Percentiles rank a stretch among this genome's conserved stretches.
Evolutionary conservation across 306 rosid species (phyloP).

Genomic region (Vicia sativa): DNA sequence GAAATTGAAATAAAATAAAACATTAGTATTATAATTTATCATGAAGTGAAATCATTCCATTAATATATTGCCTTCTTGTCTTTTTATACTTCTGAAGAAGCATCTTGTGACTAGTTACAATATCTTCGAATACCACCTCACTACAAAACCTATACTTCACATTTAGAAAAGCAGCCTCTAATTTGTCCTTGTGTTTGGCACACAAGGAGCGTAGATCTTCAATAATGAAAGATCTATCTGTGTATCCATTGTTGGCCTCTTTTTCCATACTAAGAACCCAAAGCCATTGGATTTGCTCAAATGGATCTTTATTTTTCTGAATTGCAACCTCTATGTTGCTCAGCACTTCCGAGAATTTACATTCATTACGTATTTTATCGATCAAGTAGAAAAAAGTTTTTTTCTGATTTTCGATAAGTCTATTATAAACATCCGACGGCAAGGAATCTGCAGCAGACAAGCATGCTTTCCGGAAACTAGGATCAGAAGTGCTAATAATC

Average conservation of each 20-base stretch:
- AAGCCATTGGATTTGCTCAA: constrained; percentile 68
- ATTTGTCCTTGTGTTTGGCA: constrained; percentile 46
- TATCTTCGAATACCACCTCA: constrained; percentile 63
- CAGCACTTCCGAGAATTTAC: constrained; percentile 58
- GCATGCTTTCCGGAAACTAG: constrained; percentile 75
- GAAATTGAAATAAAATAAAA: constrained; percentile 6
- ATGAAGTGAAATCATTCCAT: constrained; percentile 81
- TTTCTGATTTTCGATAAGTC: constrained; percentile 54
- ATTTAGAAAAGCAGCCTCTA: constrained; percentile 56
- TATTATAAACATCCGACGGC: constrained; percentile 42
- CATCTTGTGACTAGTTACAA: constrained; percentile 49
- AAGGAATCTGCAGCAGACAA: constrained; percentile 57
- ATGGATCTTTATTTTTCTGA: constrained; percentile 67
- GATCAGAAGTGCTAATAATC: constrained; percentile 55
- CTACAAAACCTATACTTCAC: constrained; percentile 68
- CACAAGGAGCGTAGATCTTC: constrained; percentile 44
- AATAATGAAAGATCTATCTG: constrained; percentile 42
- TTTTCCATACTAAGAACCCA: constrained; percentile 43
- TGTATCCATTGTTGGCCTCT: constrained; percentile 39
- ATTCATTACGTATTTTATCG: constrained; percentile 52
- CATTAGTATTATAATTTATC: constrained; percentile 42
- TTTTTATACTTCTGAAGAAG: constrained; percentile 66
- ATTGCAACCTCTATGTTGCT: constrained; percentile 52
- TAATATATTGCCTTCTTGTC: constrained; percentile 68
- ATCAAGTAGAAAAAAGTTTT: constrained; percentile 50